Percentiles rank a stretch among this genome's conserved stretches.
phyloP scores from a whole-genome alignment of 2,329 filamentous ascomycete species.

The Pseudocercospora eumusae region DNA sequence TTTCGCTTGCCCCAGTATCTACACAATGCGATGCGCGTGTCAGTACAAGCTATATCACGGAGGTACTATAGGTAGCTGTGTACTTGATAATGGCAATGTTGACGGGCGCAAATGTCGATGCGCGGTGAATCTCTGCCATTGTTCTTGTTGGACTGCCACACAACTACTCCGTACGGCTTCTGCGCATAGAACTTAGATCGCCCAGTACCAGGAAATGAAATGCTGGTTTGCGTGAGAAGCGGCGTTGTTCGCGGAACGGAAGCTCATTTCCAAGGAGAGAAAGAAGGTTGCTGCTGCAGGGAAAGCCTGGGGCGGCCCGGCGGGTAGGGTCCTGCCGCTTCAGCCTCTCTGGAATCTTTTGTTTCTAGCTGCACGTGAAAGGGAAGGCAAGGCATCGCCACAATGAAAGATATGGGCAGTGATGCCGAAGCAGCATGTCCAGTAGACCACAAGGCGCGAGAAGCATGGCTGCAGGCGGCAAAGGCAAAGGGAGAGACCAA shows the following conservation, averaged over 20 bases:
- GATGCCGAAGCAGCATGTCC: constrained; percentile 64
- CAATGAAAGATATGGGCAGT: constrained; percentile 28
- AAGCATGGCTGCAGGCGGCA: constrained; percentile 78
- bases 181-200: constrained; percentile 1
- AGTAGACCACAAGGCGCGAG: constrained; percentile 85
- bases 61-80: constrained; percentile 30
- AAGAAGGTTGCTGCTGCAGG: constrained; percentile 3
- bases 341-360: constrained; percentile 5
- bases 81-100: constrained; percentile 99
- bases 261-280: neutral
- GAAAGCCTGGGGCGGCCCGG: neutral
- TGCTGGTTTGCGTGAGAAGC: neutral
- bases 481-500: constrained; percentile 44
- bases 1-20: constrained; percentile 98
- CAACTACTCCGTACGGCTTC: neutral
- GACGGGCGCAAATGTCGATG: constrained; percentile 93
- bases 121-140: constrained; percentile 70
- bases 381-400: neutral
- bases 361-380: constrained; percentile 1
- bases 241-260: neutral
- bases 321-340: neutral
- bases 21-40: constrained; percentile 6
- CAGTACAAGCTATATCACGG: constrained; percentile 19
- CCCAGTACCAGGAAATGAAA: neutral
- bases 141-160: neutral